A percentile compares a stretch with the other conserved stretches of the same genome.
Evolutionary conservation across 116 monocot species (phyloP).

Genomic region (Posidonia oceanica): DNA sequence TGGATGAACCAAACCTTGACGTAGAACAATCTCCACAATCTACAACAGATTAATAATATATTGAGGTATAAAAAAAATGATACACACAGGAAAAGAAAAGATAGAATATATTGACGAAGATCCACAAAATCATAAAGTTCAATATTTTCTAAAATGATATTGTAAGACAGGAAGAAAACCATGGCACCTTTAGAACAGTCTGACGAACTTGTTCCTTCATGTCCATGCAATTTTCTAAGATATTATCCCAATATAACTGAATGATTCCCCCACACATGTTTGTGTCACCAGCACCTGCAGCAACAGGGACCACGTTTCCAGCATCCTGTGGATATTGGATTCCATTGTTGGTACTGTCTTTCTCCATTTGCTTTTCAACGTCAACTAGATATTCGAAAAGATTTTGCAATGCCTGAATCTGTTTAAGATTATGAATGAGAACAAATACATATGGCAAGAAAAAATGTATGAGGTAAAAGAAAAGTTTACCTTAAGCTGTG

Average conservation of each 20-base stretch:
- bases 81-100: not conserved
- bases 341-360: constrained; percentile 19
- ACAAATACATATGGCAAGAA: not conserved
- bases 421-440: constrained; percentile 11
- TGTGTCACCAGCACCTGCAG: constrained; percentile 98
- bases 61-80: constrained; percentile 9
- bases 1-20: constrained; percentile 97
- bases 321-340: constrained; percentile 22
- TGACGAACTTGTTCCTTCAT: constrained; percentile 68
- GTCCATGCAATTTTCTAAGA: constrained; percentile 79
- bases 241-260: constrained; percentile 84
- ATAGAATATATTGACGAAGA: not conserved
- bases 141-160: not conserved
- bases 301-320: constrained; percentile 60
- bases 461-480: not conserved
- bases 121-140: not conserved
- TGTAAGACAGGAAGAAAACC: not conserved
- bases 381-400: constrained; percentile 84
- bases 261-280: constrained; percentile 97
- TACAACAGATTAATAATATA: constrained; percentile 8
- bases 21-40: constrained; percentile 97
- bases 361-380: constrained; percentile 71
- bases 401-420: constrained; percentile 94
- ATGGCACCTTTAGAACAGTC: constrained; percentile 62
- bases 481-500: constrained; percentile 62